These are phyloP conservation scores for Schizochytrium sp. DNA, from an alignment of 108 stramenopile genomes.

Conservation along the genomic window DNA sequence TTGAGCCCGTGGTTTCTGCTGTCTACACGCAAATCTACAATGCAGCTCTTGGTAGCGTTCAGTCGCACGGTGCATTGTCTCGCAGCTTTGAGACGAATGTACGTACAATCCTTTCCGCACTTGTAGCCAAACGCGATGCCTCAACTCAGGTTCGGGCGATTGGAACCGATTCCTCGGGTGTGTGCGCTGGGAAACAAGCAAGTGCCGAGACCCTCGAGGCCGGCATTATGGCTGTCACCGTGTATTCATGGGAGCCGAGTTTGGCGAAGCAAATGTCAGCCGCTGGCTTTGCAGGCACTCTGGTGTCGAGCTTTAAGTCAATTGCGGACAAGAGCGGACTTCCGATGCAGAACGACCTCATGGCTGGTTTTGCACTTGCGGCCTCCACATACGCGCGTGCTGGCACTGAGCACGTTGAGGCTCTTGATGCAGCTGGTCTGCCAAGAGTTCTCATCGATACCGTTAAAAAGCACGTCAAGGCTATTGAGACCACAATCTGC, in stretches of 20 bases:
- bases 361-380: constrained; percentile 41
- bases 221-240: neutral
- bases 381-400: constrained; percentile 8
- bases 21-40: constrained; percentile 13
- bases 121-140: constrained; percentile 34
- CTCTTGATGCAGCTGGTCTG: constrained; percentile 8
- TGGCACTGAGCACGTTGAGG: constrained; percentile 26
- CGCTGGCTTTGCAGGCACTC: neutral
- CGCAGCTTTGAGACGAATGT: constrained; percentile 26
- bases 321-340: neutral
- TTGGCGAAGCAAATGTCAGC: constrained; percentile 11
- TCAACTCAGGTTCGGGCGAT: neutral
- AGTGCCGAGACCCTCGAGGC: constrained; percentile 32
- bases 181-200: constrained; percentile 1
- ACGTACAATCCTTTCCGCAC: constrained; percentile 18
- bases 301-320: neutral
- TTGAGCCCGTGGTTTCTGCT: constrained; percentile 54
- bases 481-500: constrained; percentile 52
- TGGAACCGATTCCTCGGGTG: neutral
- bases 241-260: constrained; percentile 4
- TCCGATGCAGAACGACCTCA: constrained; percentile 24
- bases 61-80: constrained; percentile 22
- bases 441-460: constrained; percentile 21
- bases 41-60: constrained; percentile 18
- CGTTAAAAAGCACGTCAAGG: constrained; percentile 36